phyloP scores from a whole-genome alignment of 176 grass and related monocot species.

The Eragrostis curvula region DNA sequence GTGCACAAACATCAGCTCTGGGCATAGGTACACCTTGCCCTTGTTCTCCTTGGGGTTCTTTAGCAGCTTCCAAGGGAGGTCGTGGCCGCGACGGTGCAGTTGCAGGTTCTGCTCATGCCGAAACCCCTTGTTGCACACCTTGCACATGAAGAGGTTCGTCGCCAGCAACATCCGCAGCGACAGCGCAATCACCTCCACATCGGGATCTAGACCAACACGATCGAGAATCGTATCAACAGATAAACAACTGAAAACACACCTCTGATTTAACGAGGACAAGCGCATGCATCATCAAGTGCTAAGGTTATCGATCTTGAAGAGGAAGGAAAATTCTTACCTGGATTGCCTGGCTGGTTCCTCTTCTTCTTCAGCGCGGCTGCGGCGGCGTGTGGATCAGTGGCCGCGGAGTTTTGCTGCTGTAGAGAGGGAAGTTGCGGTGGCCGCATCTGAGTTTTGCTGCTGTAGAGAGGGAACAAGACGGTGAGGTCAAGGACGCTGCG shows the following conservation, averaged over 20 bases:
- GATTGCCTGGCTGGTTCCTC: constrained; percentile 90
- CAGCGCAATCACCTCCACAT: constrained; percentile 94
- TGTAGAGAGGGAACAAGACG: no score
- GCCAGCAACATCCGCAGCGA: constrained; percentile 83
- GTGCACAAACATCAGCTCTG: constrained; percentile 93
- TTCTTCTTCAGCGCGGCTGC: constrained; percentile 83
- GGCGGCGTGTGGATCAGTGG: constrained; percentile 20
- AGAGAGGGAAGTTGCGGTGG: constrained; percentile 13
- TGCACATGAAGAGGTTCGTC: constrained; percentile 95
- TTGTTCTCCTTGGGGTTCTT: constrained; percentile 87
- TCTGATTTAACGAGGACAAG: no score
- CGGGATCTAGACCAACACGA: constrained; percentile 60
- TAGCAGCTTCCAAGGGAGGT: constrained; percentile 98
- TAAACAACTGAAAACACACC: no score
- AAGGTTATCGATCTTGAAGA: background rate
- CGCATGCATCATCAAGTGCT: no score
- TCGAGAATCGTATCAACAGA: no score
- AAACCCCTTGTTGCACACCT: constrained; percentile 98
- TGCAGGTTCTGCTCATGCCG: constrained; percentile 99
- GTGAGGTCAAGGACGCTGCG: no score
- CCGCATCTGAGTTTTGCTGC: no score
- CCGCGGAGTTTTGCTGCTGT: constrained; percentile 12
- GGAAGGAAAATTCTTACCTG: constrained; percentile 64
- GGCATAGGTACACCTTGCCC: constrained; percentile 91
- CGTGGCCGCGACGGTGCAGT: constrained; percentile 95